phyloP scores from a whole-genome alignment of 805 yeast genomes.

The Yamadazyma endophytica region DNA sequence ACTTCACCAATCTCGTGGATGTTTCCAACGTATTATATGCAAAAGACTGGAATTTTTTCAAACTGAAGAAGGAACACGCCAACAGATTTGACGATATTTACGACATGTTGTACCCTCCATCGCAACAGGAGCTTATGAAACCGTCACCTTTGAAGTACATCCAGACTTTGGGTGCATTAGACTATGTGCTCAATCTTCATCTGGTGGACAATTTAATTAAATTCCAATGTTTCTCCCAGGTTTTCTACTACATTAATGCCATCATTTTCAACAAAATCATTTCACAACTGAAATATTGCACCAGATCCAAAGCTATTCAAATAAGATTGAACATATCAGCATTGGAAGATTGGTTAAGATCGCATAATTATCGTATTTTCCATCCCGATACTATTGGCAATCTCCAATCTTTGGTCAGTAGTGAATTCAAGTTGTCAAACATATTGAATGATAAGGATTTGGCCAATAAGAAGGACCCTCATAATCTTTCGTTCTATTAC shows the following conservation, averaged over 20 bases:
- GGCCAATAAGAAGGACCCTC: conserved; percentile 28
- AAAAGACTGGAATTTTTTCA: conserved; percentile 56
- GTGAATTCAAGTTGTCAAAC: conserved; percentile 15
- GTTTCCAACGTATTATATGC: conserved; percentile 72
- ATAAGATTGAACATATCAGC: conserved; percentile 81
- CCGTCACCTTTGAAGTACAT: conserved; percentile 87
- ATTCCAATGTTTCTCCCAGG: conserved; percentile 72
- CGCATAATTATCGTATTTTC: conserved; percentile 49
- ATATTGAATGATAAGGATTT: conserved; percentile 18
- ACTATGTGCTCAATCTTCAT: conserved; percentile 79
- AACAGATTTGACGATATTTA: conserved; percentile 70
- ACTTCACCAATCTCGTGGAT: conserved; percentile 81
- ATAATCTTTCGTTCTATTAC: conserved; percentile 56
- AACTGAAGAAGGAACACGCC: conserved; percentile 34
- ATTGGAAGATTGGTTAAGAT: conserved; percentile 90
- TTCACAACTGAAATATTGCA: conserved; percentile 61
- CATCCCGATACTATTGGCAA: conserved; percentile 31
- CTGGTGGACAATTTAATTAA: conserved; percentile 74
- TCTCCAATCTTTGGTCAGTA: conserved; percentile 14
- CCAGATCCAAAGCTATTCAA: conserved; percentile 85
- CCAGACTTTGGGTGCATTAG: conserved; percentile 83
- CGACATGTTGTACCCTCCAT: conserved; percentile 79
- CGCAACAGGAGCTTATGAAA: conserved; percentile 70
- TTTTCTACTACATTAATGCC: conserved; percentile 73
- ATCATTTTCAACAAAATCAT: conserved; percentile 71